Percentiles rank a stretch among this genome's conserved stretches.
phyloP scores from a whole-genome alignment of 495 filamentous ascomycete genomes.

The Neurospora sp. region DNA sequence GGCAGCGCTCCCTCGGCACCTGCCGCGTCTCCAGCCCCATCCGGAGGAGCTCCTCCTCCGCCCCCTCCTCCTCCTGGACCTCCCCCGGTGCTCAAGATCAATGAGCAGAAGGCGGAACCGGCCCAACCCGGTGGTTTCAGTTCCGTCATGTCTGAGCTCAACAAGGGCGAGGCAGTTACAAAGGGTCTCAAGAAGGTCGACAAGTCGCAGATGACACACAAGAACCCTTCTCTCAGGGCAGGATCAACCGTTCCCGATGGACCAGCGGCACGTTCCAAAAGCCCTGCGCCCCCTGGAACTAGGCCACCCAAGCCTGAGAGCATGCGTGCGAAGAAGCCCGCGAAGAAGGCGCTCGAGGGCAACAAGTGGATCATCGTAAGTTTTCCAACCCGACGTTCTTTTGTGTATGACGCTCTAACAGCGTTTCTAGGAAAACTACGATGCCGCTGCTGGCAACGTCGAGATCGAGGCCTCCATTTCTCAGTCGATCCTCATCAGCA shows the following conservation, averaged over 20 bases:
- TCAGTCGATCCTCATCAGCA: conserved; percentile 85
- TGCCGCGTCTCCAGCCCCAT: conserved; percentile 25
- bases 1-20: conserved; percentile 16
- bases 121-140: conserved; percentile 48
- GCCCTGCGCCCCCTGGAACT: conserved; percentile 73
- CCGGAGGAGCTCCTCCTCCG: conserved; percentile 49
- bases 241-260: conserved; percentile 56
- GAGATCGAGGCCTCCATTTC: conserved; percentile 68
- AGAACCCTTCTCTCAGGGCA: conserved; percentile 85
- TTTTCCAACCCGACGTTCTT: not conserved
- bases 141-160: conserved; percentile 84
- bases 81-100: conserved; percentile 40
- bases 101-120: conserved; percentile 27
- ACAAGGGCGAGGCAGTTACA: conserved; percentile 78
- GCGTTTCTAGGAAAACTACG: conserved; percentile 67
- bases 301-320: conserved; percentile 83
- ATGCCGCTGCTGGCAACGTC: conserved; percentile 60
- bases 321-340: conserved; percentile 87
- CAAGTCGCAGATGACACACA: conserved; percentile 92
- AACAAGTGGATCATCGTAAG: conserved; percentile 86
- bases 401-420: not conserved
- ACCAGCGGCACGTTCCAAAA: conserved; percentile 55
- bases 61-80: conserved; percentile 65
- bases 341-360: conserved; percentile 84
- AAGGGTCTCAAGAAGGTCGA: conserved; percentile 85